Evolutionary conservation across 2,329 filamentous ascomycete genomes (phyloP).

Genomic region (Verticillium longisporum): DNA sequence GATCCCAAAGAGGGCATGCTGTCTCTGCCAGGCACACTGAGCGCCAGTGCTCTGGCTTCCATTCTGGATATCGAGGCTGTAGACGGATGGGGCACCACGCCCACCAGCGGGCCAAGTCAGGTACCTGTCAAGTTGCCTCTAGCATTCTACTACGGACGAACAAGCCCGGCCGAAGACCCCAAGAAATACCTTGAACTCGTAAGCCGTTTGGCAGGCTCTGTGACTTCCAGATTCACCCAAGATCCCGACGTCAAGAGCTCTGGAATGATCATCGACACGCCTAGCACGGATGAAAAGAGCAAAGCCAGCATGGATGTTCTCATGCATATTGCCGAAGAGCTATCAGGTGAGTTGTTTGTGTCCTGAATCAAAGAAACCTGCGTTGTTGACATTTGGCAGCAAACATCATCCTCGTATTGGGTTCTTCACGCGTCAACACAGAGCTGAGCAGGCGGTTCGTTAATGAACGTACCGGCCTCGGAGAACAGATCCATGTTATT

Average conservation of each 20-base stretch:
- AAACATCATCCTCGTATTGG: slow-evolving; percentile 75
- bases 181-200: slow-evolving; percentile 67
- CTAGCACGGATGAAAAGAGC: slow-evolving; percentile 59
- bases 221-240: slow-evolving; percentile 69
- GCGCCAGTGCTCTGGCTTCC: slow-evolving; percentile 75
- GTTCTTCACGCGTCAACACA: slow-evolving; percentile 67
- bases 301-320: slow-evolving; percentile 69
- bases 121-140: slow-evolving; percentile 88
- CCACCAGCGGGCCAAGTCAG: slow-evolving; percentile 81
- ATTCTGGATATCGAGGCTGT: slow-evolving; percentile 75
- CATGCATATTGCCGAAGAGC: slow-evolving; percentile 62
- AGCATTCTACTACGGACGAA: slow-evolving; percentile 80
- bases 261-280: slow-evolving; percentile 82
- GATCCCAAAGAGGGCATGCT: slow-evolving; percentile 77
- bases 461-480: slow-evolving; percentile 44
- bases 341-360: slow-evolving; percentile 31
- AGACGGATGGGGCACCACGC: slow-evolving; percentile 82
- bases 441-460: slow-evolving; percentile 68
- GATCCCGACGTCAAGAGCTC: slow-evolving; percentile 64
- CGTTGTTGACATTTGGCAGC: slow-evolving; percentile 47
- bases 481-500: slow-evolving; percentile 68
- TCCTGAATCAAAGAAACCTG: neutral
- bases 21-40: slow-evolving; percentile 72
- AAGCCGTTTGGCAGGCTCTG: slow-evolving; percentile 70
- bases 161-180: slow-evolving; percentile 64